Evolutionary conservation across 2,329 filamentous ascomycete species (phyloP).

Genomic region (Ceratocystis ficicola): DNA sequence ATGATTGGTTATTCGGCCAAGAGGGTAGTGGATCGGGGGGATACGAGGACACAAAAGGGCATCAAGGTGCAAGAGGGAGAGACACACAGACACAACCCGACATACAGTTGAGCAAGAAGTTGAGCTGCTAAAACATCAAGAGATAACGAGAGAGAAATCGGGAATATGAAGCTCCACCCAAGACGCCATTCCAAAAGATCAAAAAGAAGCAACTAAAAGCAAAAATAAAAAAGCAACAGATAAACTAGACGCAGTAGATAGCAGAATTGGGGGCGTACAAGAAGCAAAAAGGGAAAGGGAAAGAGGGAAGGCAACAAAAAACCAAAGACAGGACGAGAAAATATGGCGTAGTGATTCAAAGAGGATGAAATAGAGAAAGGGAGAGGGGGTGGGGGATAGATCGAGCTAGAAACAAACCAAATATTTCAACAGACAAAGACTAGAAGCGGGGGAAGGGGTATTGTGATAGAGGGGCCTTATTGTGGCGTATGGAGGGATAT

Average conservation of each 20-base stretch:
- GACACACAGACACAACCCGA: not conserved
- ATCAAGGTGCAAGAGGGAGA: not conserved
- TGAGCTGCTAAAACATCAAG: conserved; percentile 6
- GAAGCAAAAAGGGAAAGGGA: conserved; percentile 23
- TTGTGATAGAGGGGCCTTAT: not conserved
- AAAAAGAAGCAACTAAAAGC: conserved; percentile 23
- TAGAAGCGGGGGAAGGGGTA: not conserved
- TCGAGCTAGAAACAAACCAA: not conserved
- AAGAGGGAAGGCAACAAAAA: conserved; percentile 22
- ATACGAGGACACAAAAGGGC: conserved; percentile 11
- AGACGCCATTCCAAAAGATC: conserved; percentile 23
- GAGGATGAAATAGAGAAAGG: conserved; percentile 26
- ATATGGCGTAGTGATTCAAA: conserved; percentile 23
- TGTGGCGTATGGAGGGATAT: not conserved
- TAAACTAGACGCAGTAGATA: conserved; percentile 20
- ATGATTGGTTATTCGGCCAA: conserved; percentile 2
- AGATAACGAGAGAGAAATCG: conserved; percentile 26
- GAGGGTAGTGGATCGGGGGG: not conserved
- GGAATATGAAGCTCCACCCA: conserved; percentile 24
- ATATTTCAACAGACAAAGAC: not conserved
- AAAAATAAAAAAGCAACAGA: conserved; percentile 20
- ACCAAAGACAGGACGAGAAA: conserved; percentile 20
- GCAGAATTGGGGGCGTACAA: conserved; percentile 19
- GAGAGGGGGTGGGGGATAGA: not conserved
- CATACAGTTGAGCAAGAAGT: conserved; percentile 20